These are phyloP conservation scores for Arctium minus DNA, from an alignment of 129 eudicot genomes.

Conservation along the genomic window DNA sequence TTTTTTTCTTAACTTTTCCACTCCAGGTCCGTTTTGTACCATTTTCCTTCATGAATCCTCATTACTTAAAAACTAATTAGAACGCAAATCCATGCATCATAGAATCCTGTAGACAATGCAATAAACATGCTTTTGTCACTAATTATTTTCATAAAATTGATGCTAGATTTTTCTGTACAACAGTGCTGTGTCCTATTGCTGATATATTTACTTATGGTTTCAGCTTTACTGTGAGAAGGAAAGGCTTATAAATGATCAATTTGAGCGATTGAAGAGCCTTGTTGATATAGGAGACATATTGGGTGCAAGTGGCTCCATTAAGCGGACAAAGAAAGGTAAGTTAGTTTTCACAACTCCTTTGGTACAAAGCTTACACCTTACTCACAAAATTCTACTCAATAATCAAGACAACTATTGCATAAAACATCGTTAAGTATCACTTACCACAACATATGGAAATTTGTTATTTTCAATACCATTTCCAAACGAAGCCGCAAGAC, in stretches of 20 bases:
- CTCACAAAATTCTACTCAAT: background rate
- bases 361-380: background rate
- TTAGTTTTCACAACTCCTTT: background rate
- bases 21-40: too few species aligned
- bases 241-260: slow-evolving; percentile 59
- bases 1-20: too few species aligned
- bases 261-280: slow-evolving; percentile 77
- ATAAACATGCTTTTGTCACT: too few species aligned
- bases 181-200: too few species aligned
- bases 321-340: slow-evolving; percentile 88
- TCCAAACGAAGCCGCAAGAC: background rate
- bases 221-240: slow-evolving; percentile 98
- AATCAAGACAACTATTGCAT: background rate
- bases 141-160: too few species aligned
- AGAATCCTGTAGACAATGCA: too few species aligned
- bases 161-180: too few species aligned
- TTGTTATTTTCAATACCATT: background rate
- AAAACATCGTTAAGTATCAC: background rate
- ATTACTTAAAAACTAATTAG: too few species aligned
- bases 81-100: too few species aligned
- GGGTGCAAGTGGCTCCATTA: slow-evolving; percentile 88
- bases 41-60: too few species aligned
- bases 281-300: slow-evolving; percentile 92
- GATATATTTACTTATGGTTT: slow-evolving; percentile 1
- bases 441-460: background rate